A percentile compares a stretch with the other conserved stretches of the same genome.
Conservation (phyloP, 306 rosid genomes). For the Cucumis hystrix region DNA sequence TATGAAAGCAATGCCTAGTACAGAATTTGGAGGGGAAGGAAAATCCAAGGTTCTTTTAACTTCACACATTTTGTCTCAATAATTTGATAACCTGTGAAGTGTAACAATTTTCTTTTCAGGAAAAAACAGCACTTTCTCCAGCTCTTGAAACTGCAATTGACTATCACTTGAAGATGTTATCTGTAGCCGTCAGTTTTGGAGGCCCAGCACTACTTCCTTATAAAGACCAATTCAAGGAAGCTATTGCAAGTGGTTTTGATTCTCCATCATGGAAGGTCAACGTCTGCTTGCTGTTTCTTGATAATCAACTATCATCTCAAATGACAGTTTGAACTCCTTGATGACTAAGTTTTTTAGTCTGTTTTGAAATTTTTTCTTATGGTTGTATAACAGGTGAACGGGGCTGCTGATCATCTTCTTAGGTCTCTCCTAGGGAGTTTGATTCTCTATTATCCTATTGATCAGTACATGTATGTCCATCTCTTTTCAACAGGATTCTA, state of each 20-base stretch:
- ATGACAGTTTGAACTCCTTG: neutral
- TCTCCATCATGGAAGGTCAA: constrained; percentile 95
- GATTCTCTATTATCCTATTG: constrained; percentile 88
- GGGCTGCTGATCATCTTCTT: constrained; percentile 95
- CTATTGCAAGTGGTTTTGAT: constrained; percentile 73
- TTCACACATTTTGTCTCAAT: constrained; percentile 13
- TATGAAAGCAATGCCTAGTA: constrained; percentile 60
- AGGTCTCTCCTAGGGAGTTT: constrained; percentile 87
- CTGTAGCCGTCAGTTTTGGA: constrained; percentile 82
- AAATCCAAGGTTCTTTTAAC: constrained; percentile 39
- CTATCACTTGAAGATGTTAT: constrained; percentile 76
- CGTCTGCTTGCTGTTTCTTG: neutral
- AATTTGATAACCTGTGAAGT: constrained; percentile 15
- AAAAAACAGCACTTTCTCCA: constrained; percentile 70
- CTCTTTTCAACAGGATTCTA: neutral
- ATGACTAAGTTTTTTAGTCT: neutral
- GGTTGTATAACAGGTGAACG: constrained; percentile 56
- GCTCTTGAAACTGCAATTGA: constrained; percentile 96
- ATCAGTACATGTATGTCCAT: constrained; percentile 59
- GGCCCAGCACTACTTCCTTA: constrained; percentile 62
- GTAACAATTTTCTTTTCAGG: constrained; percentile 38
- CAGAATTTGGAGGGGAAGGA: constrained; percentile 88
- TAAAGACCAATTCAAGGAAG: constrained; percentile 72
- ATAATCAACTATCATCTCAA: neutral
- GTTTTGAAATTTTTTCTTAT: neutral